Conservation (phyloP, 2,329 filamentous ascomycete species). For the Trichoderma hamatum region DNA sequence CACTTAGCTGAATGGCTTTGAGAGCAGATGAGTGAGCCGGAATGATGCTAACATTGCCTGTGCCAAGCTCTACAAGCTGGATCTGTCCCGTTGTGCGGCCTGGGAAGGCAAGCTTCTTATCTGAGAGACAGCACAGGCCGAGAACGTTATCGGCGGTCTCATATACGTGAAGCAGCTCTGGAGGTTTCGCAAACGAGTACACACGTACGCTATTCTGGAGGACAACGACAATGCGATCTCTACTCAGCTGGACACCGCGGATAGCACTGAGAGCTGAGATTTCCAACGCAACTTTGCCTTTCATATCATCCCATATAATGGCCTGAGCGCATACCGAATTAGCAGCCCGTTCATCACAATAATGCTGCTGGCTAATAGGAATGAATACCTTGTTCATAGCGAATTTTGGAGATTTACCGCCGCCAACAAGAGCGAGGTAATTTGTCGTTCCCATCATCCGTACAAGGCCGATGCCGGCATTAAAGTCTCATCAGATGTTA, state of each 20-base stretch:
- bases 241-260: constrained; percentile 75
- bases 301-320: constrained; percentile 89
- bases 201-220: constrained; percentile 80
- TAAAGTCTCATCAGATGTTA: constrained; percentile 61
- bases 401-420: constrained; percentile 82
- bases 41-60: constrained; percentile 87
- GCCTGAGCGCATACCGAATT: constrained; percentile 49
- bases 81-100: constrained; percentile 88
- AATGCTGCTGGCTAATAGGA: background rate
- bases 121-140: constrained; percentile 77
- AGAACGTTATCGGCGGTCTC: constrained; percentile 84
- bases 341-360: background rate
- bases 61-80: constrained; percentile 78
- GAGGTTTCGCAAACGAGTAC: constrained; percentile 75
- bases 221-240: constrained; percentile 76
- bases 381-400: constrained; percentile 80
- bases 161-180: constrained; percentile 71
- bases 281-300: constrained; percentile 70
- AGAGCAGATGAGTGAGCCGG: constrained; percentile 83
- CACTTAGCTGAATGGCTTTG: constrained; percentile 76
- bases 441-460: constrained; percentile 87
- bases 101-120: constrained; percentile 77
- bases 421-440: constrained; percentile 87
- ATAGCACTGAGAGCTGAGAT: constrained; percentile 83
- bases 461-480: constrained; percentile 77